A percentile compares a stretch with the other conserved stretches of the same genome.
These are phyloP conservation scores for Hippophae rhamnoides DNA, from an alignment of 306 rosid genomes.

Conservation along the genomic window DNA sequence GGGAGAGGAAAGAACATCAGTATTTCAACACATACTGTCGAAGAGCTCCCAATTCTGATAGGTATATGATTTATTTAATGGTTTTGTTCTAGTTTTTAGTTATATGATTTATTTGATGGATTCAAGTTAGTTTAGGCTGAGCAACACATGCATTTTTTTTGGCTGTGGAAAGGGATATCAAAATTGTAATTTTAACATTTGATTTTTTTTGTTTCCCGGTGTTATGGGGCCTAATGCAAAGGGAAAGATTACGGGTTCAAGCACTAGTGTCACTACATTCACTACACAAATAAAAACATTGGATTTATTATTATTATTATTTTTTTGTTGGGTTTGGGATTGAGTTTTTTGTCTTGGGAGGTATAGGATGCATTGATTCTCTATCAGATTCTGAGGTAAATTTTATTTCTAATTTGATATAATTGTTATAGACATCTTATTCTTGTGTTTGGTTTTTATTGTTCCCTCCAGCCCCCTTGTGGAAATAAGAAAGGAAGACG, in stretches of 20 bases:
- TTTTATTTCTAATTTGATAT: neutral
- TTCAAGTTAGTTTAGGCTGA: neutral
- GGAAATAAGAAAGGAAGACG: slow-evolving; percentile 13
- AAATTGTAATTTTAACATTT: neutral
- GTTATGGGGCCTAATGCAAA: neutral
- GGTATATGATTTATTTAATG: slow-evolving; percentile 10
- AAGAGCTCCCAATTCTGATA: slow-evolving; percentile 24
- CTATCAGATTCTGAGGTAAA: neutral
- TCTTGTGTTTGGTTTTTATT: too few relatives aligned
- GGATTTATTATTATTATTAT: too few relatives aligned
- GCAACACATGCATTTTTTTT: neutral
- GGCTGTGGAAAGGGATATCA: neutral
- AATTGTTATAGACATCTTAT: too few relatives aligned
- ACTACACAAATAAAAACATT: too few relatives aligned
- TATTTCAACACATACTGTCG: slow-evolving; percentile 42
- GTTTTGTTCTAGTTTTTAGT: neutral
- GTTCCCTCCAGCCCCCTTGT: too few relatives aligned
- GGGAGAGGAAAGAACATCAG: slow-evolving; percentile 49
- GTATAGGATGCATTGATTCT: neutral
- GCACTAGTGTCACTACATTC: too few relatives aligned
- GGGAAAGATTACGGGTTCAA: too few relatives aligned
- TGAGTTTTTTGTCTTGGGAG: neutral
- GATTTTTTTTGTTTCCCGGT: neutral
- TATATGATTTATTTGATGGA: neutral
- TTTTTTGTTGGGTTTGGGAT: neutral